These are phyloP conservation scores for Prunus yedoensis DNA, from an alignment of 331 rosid genomes.

Conservation along the genomic window DNA sequence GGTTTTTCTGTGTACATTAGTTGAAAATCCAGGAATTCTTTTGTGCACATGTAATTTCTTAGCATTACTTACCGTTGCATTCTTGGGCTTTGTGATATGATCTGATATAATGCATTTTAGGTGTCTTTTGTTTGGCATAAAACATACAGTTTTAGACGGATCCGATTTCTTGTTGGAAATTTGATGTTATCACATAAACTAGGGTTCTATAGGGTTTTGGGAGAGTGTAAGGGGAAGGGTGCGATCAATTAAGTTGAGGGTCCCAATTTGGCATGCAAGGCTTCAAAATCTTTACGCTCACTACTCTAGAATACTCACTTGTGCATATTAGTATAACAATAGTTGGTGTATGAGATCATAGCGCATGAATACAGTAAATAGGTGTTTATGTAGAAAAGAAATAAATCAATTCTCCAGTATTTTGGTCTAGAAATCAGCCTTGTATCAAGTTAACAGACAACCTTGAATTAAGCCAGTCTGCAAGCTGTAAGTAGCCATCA, in stretches of 20 bases:
- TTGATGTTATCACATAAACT: neutral
- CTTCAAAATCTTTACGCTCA: too few relatives aligned
- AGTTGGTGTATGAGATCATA: too few relatives aligned
- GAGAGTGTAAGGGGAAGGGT: neutral
- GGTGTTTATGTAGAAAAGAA: too few relatives aligned
- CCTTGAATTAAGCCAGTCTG: too few relatives aligned
- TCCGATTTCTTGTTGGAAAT: neutral
- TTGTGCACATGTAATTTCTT: neutral
- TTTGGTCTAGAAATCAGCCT: too few relatives aligned
- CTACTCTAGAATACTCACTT: too few relatives aligned
- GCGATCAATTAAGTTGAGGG: neutral
- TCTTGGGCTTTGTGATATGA: neutral
- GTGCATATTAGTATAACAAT: too few relatives aligned
- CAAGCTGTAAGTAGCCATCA: too few relatives aligned
- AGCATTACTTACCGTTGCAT: neutral
- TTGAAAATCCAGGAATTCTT: neutral
- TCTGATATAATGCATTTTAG: neutral
- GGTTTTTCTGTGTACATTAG: neutral
- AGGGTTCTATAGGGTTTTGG: neutral
- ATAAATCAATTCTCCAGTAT: too few relatives aligned
- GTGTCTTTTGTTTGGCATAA: neutral
- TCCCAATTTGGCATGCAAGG: neutral
- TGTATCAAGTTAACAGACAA: too few relatives aligned
- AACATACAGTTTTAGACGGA: neutral
- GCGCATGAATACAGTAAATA: neutral